Conservation (phyloP, 2,329 filamentous ascomycete species). For the Leptographium procerum region DNA sequence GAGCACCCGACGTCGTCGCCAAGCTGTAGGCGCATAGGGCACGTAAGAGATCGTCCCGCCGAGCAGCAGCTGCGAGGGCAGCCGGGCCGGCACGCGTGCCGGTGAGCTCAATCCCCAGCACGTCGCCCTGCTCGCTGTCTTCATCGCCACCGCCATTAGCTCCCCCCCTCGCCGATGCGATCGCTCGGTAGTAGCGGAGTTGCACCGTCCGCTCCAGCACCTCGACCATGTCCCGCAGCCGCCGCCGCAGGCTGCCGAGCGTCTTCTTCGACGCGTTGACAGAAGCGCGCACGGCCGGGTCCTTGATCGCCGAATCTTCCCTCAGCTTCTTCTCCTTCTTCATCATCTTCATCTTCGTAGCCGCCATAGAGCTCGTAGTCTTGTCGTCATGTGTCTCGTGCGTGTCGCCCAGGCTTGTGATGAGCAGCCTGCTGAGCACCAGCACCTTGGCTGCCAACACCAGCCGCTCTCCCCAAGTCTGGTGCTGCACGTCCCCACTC, state of each 20-base stretch:
- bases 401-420: slow-evolving; percentile 52
- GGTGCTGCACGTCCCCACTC: neutral
- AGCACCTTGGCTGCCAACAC: slow-evolving; percentile 58
- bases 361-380: no score
- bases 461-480: slow-evolving; percentile 34
- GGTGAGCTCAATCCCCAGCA: neutral
- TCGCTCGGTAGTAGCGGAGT: neutral
- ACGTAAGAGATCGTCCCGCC: slow-evolving; percentile 48
- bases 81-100: neutral
- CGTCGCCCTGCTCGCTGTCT: neutral
- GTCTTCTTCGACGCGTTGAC: slow-evolving; percentile 35
- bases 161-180: neutral
- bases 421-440: slow-evolving; percentile 63
- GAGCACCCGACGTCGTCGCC: slow-evolving; percentile 65
- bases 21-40: slow-evolving; percentile 74
- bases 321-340: neutral
- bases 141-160: neutral
- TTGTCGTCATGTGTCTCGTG: no score
- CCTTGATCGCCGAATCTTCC: slow-evolving; percentile 3
- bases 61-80: neutral
- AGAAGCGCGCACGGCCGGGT: slow-evolving; percentile 20
- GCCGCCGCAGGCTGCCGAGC: slow-evolving; percentile 48
- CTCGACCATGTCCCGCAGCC: slow-evolving; percentile 56
- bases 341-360: slow-evolving; percentile 3
- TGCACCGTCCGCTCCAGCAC: slow-evolving; percentile 23